Evolutionary conservation across 2,329 filamentous ascomycete genomes (phyloP).

Genomic region (Aspergillus sp.): DNA sequence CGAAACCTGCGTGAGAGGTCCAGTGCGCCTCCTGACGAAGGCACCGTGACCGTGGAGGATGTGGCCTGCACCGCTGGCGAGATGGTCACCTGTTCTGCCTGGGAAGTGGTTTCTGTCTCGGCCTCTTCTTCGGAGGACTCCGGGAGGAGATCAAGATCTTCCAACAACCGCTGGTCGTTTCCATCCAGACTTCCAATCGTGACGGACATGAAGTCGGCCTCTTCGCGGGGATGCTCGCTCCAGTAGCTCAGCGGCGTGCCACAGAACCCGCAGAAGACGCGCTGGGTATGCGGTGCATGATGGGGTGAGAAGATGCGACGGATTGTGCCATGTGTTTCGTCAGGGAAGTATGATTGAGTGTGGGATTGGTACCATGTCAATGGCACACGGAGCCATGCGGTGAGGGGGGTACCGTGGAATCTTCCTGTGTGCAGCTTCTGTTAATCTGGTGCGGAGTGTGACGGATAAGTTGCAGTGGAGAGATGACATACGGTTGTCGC

Average conservation of each 20-base stretch:
- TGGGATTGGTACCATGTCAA: slow-evolving; percentile 75
- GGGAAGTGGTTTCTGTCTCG: slow-evolving; percentile 10
- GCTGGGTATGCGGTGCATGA: slow-evolving; percentile 59
- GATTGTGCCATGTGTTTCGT: slow-evolving; percentile 70
- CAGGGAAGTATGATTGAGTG: slow-evolving; percentile 72
- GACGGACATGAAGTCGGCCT: slow-evolving; percentile 76
- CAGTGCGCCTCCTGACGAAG: slow-evolving; percentile 17
- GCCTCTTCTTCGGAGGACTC: slow-evolving; percentile 10
- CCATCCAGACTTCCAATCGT: slow-evolving; percentile 74
- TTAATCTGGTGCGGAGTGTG: not conserved
- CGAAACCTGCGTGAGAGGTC: slow-evolving; percentile 35
- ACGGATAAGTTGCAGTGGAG: not conserved
- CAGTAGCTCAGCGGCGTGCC: slow-evolving; percentile 82
- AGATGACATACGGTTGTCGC: slow-evolving; percentile 65
- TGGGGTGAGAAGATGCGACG: slow-evolving; percentile 65
- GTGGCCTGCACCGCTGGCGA: slow-evolving; percentile 9
- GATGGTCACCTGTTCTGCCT: slow-evolving; percentile 31
- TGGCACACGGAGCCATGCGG: slow-evolving; percentile 80
- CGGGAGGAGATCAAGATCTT: slow-evolving; percentile 74
- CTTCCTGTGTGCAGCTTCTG: slow-evolving; percentile 45
- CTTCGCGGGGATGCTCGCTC: slow-evolving; percentile 68
- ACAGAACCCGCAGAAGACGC: slow-evolving; percentile 89
- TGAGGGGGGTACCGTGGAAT: slow-evolving; percentile 69
- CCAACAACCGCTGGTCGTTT: slow-evolving; percentile 69
- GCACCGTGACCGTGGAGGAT: slow-evolving; percentile 21